These are phyloP conservation scores for Penicillium diatomitis DNA, from an alignment of 495 filamentous ascomycete genomes.

Conservation along the genomic window DNA sequence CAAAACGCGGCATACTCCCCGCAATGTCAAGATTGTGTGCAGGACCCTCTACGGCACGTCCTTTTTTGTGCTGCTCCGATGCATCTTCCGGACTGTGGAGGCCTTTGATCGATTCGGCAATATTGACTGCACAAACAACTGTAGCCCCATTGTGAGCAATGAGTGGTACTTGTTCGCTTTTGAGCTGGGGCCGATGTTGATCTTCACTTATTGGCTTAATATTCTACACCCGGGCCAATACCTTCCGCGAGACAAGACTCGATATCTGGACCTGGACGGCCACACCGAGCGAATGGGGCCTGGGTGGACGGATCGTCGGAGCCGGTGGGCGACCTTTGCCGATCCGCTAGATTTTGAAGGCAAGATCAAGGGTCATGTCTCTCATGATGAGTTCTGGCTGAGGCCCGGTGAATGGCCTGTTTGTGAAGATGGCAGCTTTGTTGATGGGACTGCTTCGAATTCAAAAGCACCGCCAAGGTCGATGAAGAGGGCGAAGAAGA, in stretches of 20 bases:
- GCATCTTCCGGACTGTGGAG: slow-evolving; percentile 31
- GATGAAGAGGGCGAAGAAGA: not conserved
- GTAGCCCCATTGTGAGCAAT: slow-evolving; percentile 20
- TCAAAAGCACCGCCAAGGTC: not conserved
- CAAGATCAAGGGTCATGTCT: slow-evolving; percentile 15
- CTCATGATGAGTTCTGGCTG: slow-evolving; percentile 27
- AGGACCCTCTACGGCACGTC: slow-evolving; percentile 34
- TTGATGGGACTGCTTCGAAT: slow-evolving; percentile 20
- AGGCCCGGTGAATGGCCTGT: slow-evolving; percentile 17
- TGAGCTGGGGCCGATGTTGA: slow-evolving; percentile 29
- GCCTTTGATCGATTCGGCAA: slow-evolving; percentile 17
- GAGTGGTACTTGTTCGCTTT: slow-evolving; percentile 36
- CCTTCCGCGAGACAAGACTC: slow-evolving; percentile 20
- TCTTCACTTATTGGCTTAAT: slow-evolving; percentile 33
- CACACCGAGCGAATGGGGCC: slow-evolving; percentile 29
- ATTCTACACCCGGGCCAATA: slow-evolving; percentile 25
- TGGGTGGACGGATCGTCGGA: slow-evolving; percentile 27
- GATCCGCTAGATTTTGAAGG: slow-evolving; percentile 28
- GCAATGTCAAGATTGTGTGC: slow-evolving; percentile 27
- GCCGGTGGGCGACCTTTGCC: slow-evolving; percentile 21
- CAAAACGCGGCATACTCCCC: slow-evolving; percentile 12
- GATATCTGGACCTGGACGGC: slow-evolving; percentile 25
- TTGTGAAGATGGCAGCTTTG: slow-evolving; percentile 26
- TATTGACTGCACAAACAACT: slow-evolving; percentile 13
- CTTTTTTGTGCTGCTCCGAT: slow-evolving; percentile 26